Conservation (phyloP, 148 eudicot genomes). For the Chenopodium berlandieri region DNA sequence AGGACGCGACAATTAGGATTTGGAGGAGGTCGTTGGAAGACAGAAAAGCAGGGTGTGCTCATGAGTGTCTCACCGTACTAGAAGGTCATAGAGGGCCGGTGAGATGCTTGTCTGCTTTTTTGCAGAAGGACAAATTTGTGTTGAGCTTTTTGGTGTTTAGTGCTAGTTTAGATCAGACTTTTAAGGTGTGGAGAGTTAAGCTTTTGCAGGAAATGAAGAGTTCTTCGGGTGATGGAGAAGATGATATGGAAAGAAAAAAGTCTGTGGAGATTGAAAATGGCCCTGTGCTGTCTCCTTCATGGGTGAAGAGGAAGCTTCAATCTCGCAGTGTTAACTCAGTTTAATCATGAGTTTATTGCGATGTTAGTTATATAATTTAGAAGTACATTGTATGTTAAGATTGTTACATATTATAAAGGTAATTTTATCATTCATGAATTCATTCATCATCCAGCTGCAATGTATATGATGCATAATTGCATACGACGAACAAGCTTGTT, state of each 20-base stretch:
- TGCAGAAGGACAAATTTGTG: slow-evolving; percentile 33
- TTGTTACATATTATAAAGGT: neutral
- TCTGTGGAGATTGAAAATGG: slow-evolving; percentile 33
- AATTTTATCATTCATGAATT: neutral
- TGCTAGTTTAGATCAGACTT: slow-evolving; percentile 52
- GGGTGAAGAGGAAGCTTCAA: slow-evolving; percentile 49
- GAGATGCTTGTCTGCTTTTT: slow-evolving; percentile 44
- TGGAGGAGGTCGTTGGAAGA: slow-evolving; percentile 61
- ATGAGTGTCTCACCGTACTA: slow-evolving; percentile 54
- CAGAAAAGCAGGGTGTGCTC: slow-evolving; percentile 20
- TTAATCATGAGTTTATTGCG: neutral
- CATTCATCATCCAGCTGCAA: no score
- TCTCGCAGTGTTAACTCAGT: neutral
- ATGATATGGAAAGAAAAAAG: neutral
- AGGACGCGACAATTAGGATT: slow-evolving; percentile 54
- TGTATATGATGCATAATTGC: no score
- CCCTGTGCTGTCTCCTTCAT: slow-evolving; percentile 50
- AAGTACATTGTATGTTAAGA: neutral
- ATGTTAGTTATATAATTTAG: neutral
- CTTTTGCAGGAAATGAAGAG: slow-evolving; percentile 34
- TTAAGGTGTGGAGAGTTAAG: slow-evolving; percentile 66
- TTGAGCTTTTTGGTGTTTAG: slow-evolving; percentile 47
- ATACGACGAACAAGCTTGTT: no score
- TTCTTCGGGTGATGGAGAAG: neutral
- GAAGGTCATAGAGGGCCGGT: slow-evolving; percentile 73